Conservation (phyloP, 306 rosid species). For the Malus fusca region DNA sequence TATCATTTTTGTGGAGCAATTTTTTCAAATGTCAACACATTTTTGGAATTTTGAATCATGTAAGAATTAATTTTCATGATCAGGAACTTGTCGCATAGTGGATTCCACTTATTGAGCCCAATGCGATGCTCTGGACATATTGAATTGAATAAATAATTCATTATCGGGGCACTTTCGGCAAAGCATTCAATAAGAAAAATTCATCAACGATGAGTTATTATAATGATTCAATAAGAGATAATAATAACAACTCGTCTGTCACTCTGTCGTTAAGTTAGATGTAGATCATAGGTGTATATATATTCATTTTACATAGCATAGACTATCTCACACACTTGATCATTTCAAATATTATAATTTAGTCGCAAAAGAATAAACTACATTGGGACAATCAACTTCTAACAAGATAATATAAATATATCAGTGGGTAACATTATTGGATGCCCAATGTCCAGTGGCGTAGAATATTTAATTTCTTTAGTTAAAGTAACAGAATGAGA, state of each 20-base stretch:
- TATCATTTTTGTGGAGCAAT: neutral
- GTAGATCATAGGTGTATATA: neutral
- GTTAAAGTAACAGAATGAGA: neutral
- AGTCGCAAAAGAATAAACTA: neutral
- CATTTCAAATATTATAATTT: neutral
- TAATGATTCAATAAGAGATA: neutral
- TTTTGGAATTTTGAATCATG: neutral
- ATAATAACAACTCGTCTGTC: neutral
- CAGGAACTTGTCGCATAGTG: neutral
- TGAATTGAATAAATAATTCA: neutral
- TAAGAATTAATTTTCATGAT: neutral
- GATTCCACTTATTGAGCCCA: neutral
- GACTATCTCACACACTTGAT: neutral
- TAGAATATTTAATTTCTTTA: neutral
- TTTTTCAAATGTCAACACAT: neutral
- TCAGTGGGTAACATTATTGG: neutral
- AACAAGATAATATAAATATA: neutral
- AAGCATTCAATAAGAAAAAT: neutral
- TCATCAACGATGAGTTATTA: neutral
- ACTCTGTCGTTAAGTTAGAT: no score
- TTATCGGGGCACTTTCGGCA: rapidly evolving
- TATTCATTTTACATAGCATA: neutral
- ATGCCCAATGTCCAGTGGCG: neutral
- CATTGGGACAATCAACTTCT: neutral
- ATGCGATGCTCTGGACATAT: neutral